Base-by-base conservation (phyloP, 108 stramenopile species). In the Seminavis robusta region DNA sequence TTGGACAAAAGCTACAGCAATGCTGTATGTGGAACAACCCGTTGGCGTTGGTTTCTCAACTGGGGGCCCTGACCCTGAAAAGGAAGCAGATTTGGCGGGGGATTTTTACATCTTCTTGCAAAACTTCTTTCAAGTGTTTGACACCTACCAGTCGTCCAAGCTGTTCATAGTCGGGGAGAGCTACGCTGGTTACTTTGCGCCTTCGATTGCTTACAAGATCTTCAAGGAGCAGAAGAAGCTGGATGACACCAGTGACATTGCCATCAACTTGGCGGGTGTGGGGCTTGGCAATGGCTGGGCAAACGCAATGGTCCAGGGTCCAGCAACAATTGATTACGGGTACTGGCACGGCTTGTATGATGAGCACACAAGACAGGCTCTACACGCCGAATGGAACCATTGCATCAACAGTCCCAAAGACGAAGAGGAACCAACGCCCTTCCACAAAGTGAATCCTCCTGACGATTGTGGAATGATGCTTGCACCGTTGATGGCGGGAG, bases 101-200 rank as follows among this genome's bases (percentile, higher is more conserved):
- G 73, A 77, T 44, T 65, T 82, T 62, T 62, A 75, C 40, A 38
- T 45, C 28, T 84, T 80, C 52, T 25, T 84, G 34, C 51, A 74
- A 31, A 71, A 74, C 29, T 84, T 79, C 47, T 65, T 46, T 37
- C 20, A 27, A 25, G 40, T 66, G 42, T 73, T 61, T 66, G 21
- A 30, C 5, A 32, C 44, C 31, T 40, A 59, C 8, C 25, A 39
- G 33, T 1, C 38, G 0, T n/a, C 32, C 25, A 33, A 61, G 17
- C 54, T 95, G n/a, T 92, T 73, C 44, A 56, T 96, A n/a, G 67
- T 74, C 20, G 95, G 92, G n/a, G 95, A 94, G 54, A 68, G 64
- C 21, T 70, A 69, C 33, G 75, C 75, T 15, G 72, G 72, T 23
- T 47, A 31, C 49, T 92, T 90, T 49, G 66, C 88, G 42, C 94